Percentiles rank a stretch among this genome's conserved stretches.
Conservation (phyloP, 345 rosid species). For the Noccaea caerulescens region DNA sequence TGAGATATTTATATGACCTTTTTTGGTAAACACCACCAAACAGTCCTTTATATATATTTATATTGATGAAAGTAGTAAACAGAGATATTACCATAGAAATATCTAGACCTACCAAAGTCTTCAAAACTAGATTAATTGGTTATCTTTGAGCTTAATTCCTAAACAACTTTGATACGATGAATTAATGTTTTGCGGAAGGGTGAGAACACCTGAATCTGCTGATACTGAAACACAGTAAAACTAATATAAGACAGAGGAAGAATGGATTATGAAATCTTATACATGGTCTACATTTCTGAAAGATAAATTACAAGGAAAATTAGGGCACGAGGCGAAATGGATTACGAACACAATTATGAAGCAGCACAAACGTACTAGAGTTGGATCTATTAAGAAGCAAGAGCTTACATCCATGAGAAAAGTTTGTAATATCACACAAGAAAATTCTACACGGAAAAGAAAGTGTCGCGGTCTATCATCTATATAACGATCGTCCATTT, state of each 20-base stretch:
- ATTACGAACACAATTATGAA: slow-evolving; percentile 2
- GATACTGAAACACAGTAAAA: background rate
- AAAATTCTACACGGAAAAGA: background rate
- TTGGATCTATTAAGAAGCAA: background rate
- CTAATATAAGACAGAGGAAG: background rate
- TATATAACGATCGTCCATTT: background rate
- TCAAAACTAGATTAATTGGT: background rate
- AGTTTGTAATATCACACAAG: background rate
- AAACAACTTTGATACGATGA: slow-evolving; percentile 4
- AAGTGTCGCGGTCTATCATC: background rate
- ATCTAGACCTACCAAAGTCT: slow-evolving; percentile 17
- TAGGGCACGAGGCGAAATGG: background rate
- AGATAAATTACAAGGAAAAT: background rate
- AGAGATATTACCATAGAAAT: slow-evolving; percentile 10
- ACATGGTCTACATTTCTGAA: background rate
- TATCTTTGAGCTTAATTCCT: slow-evolving; percentile 11
- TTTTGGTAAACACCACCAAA: slow-evolving; percentile 15
- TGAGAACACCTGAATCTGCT: background rate
- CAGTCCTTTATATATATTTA: slow-evolving; percentile 7
- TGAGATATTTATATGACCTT: slow-evolving; percentile 3
- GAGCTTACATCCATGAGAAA: background rate
- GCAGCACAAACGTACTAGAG: slow-evolving; percentile 8
- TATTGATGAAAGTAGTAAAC: background rate
- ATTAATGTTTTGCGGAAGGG: background rate
- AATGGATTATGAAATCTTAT: background rate